Conservation (phyloP, 139 green algal species). For the Coelastrella sp. region DNA sequence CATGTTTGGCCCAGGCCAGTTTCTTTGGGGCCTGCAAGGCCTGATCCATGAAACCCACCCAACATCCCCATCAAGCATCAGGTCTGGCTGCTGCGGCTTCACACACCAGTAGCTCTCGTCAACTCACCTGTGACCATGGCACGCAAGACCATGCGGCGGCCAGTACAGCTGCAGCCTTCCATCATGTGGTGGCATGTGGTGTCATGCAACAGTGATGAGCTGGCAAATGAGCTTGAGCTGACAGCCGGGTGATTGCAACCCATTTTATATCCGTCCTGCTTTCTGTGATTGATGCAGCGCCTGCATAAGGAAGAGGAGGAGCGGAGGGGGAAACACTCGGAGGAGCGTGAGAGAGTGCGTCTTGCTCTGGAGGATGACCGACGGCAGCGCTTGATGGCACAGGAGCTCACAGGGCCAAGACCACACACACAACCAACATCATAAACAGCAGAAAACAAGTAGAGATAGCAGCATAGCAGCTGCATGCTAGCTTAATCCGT, state of each 20-base stretch:
- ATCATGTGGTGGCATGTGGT: neutral
- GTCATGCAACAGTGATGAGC: no score
- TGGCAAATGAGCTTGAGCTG: no score
- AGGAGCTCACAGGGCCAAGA: conserved; percentile 35
- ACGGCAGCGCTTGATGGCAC: conserved; percentile 38
- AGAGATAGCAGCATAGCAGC: neutral
- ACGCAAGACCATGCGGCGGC: no score
- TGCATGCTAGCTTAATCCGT: neutral
- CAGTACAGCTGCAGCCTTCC: no score
- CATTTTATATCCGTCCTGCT: neutral
- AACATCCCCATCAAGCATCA: no score
- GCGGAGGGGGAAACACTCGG: conserved; percentile 28
- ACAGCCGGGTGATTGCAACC: neutral
- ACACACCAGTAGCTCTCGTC: no score
- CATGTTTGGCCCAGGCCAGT: no score
- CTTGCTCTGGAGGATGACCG: conserved; percentile 57
- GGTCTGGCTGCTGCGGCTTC: no score
- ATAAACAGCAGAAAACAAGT: conserved; percentile 2
- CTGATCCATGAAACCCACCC: no score
- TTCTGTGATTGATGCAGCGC: conserved; percentile 24
- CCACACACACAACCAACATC: neutral
- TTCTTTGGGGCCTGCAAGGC: no score
- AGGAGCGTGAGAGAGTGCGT: conserved; percentile 54
- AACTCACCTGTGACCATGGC: no score
- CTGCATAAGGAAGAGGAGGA: conserved; percentile 56